phyloP scores from a whole-genome alignment of 1,284 basidiomycete genomes.

The Termitomyces sp. region DNA sequence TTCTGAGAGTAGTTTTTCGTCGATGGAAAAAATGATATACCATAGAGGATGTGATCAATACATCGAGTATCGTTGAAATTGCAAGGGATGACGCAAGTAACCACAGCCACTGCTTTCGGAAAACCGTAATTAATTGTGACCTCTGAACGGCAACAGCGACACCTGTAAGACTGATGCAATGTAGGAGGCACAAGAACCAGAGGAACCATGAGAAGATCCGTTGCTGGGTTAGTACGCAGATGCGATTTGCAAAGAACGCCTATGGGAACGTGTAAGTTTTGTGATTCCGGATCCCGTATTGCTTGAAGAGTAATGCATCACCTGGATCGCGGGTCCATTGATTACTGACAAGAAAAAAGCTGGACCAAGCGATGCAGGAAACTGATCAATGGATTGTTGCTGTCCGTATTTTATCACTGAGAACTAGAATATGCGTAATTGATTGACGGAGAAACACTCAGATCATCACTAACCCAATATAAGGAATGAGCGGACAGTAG shows the following conservation, averaged over 20 bases:
- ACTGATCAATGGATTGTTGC: neutral
- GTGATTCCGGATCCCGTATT: neutral
- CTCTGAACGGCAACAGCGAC: slow-evolving; percentile 3
- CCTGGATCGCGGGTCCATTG: slow-evolving; percentile 11
- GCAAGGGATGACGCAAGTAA: slow-evolving; percentile 3
- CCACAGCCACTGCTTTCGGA: slow-evolving; percentile 8
- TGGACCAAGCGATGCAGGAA: neutral
- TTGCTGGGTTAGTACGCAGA: slow-evolving; percentile 4
- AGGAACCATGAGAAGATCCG: neutral
- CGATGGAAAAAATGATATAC: neutral
- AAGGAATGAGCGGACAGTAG: slow-evolving; percentile 1
- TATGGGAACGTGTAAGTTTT: neutral
- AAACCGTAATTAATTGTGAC: neutral
- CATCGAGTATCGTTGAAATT: slow-evolving; percentile 3
- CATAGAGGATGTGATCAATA: neutral
- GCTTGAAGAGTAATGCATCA: neutral
- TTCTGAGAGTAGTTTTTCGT: neutral
- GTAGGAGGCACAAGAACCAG: slow-evolving; percentile 12
- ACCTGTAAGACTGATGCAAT: slow-evolving; percentile 4
- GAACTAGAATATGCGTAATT: neutral
- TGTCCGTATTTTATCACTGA: slow-evolving; percentile 7
- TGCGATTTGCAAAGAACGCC: slow-evolving; percentile 15
- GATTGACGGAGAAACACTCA: neutral
- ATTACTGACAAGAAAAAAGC: slow-evolving; percentile 9
- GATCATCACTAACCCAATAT: neutral